Evolutionary conservation across 1,139 yeast species (phyloP).

Genomic region (Yamadazyma aaseri): DNA sequence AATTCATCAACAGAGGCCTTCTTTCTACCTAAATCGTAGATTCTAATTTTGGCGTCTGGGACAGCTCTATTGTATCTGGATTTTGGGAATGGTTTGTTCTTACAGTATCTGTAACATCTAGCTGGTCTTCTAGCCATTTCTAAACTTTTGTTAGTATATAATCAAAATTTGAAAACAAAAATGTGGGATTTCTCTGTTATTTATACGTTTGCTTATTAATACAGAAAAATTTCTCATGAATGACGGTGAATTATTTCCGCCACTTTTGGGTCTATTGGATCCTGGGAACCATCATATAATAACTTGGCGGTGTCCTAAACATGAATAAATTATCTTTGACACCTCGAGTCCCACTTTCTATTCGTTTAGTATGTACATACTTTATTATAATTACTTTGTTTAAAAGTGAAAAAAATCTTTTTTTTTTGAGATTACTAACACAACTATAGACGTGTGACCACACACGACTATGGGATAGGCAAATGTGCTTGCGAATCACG

Average conservation of each 20-base stretch:
- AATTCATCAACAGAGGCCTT: slow-evolving; percentile 99
- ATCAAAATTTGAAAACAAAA: not conserved
- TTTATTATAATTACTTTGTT: slow-evolving; percentile 1
- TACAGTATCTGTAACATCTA: slow-evolving; percentile 99
- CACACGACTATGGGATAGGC: not conserved
- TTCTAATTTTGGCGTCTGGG: slow-evolving; percentile 99
- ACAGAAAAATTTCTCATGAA: too few species aligned
- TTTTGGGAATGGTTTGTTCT: slow-evolving; percentile 99
- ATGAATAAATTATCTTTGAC: too few species aligned
- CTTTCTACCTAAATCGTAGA: slow-evolving; percentile 99
- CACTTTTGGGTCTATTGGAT: too few species aligned
- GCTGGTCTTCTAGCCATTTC: slow-evolving; percentile 99
- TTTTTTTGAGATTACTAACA: not conserved
- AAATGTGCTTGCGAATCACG: not conserved
- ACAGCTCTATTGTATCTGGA: slow-evolving; percentile 99
- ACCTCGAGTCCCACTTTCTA: too few species aligned
- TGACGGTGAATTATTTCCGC: too few species aligned
- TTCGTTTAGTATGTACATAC: slow-evolving; percentile 1
- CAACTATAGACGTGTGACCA: too few species aligned
- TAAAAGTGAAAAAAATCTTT: slow-evolving; percentile 1
- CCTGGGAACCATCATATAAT: too few species aligned
- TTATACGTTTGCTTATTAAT: slow-evolving; percentile 5
- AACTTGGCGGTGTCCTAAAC: too few species aligned
- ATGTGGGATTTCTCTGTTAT: not conserved
- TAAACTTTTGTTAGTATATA: slow-evolving; percentile 41